A percentile compares a stretch with the other conserved stretches of the same genome.
Conservation (phyloP, 805 yeast genomes). For the Lipomyces starkeyi region DNA sequence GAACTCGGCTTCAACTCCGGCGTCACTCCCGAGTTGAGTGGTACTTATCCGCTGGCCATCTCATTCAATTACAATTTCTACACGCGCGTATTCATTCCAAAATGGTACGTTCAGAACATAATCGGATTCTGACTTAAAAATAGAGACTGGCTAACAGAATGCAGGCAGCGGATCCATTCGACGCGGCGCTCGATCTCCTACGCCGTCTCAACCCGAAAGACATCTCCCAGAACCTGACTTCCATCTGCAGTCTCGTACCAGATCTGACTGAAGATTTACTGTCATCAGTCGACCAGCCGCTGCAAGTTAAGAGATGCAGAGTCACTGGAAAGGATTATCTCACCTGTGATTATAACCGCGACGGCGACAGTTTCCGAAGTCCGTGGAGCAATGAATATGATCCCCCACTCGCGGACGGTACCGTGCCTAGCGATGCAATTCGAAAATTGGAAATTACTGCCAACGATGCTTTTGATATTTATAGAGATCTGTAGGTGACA, state of each 20-base stretch:
- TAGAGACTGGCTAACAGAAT: not conserved
- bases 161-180: constrained; percentile 55
- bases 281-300: constrained; percentile 86
- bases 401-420: constrained; percentile 64
- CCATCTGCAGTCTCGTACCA: constrained; percentile 60
- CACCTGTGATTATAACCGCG: constrained; percentile 93
- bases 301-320: constrained; percentile 58
- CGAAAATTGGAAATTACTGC: constrained; percentile 79
- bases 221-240: constrained; percentile 54
- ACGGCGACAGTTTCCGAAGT: constrained; percentile 88
- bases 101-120: not conserved
- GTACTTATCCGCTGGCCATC: not conserved
- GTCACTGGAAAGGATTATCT: constrained; percentile 69
- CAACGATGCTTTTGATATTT: constrained; percentile 89
- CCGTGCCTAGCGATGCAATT: constrained; percentile 69
- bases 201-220: constrained; percentile 76
- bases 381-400: constrained; percentile 86
- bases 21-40: no score
- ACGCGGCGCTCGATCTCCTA: constrained; percentile 78
- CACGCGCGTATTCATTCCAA: not conserved
- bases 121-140: not conserved
- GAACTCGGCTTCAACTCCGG: no score
- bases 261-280: constrained; percentile 85
- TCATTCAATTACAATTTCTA: not conserved
- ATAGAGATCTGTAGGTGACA: constrained; percentile 66